A percentile compares a stretch with the other conserved stretches of the same genome.
These are phyloP conservation scores for Mycena rebaudengoi DNA, from an alignment of 768 basidiomycete genomes.

Conservation along the genomic window DNA sequence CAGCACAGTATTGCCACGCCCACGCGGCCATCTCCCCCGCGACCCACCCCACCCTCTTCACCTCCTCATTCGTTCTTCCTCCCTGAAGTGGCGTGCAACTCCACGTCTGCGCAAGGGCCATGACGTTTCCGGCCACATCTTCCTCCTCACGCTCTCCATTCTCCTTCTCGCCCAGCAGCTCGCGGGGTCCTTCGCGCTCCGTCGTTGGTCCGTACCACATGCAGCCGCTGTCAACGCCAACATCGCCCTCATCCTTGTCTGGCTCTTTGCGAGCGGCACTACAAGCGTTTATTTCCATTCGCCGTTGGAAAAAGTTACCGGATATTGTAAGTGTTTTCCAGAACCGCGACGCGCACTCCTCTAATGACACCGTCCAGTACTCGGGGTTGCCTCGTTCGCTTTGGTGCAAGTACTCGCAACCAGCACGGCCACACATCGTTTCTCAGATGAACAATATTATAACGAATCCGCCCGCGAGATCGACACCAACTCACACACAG, in stretches of 20 bases:
- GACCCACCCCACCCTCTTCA: conserved; percentile 73
- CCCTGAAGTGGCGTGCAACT: conserved; percentile 52
- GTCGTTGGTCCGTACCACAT: conserved; percentile 54
- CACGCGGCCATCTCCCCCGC: conserved; percentile 59
- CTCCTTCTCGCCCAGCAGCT: conserved; percentile 86
- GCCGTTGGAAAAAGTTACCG: conserved; percentile 86
- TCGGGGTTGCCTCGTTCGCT: conserved; percentile 28
- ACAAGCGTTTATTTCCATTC: conserved; percentile 94
- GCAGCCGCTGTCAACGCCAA: conserved; percentile 56
- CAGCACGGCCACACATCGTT: no score
- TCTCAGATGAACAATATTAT: not conserved
- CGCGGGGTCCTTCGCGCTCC: conserved; percentile 55
- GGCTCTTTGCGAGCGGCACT: conserved; percentile 79
- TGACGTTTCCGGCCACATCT: conserved; percentile 94
- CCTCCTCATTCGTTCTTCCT: conserved; percentile 44
- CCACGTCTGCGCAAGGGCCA: conserved; percentile 84
- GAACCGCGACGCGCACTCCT: not conserved
- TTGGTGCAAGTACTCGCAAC: conserved; percentile 26
- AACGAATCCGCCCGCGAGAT: conserved; percentile 7
- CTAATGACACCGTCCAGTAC: conserved; percentile 4
- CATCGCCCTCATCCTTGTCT: conserved; percentile 61
- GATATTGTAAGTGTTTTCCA: conserved; percentile 68
- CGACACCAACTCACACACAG: not conserved
- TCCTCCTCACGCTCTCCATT: conserved; percentile 82
- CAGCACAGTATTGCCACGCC: conserved; percentile 64